These are phyloP conservation scores for Saraca asoca DNA, from an alignment of 331 rosid species.

Conservation along the genomic window DNA sequence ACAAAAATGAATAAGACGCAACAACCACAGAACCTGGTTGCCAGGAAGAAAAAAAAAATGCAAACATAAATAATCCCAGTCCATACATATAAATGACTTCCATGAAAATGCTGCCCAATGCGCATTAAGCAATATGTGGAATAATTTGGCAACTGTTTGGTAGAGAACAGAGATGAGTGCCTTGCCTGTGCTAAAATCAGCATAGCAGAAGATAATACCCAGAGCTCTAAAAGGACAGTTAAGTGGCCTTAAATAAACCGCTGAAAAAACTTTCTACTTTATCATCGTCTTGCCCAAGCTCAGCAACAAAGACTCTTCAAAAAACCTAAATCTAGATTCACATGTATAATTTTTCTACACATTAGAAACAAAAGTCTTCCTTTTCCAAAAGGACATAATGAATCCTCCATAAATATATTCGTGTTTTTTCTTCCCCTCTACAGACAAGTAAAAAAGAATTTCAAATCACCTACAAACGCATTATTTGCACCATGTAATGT, in stretches of 20 bases:
- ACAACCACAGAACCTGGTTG: too few relatives aligned
- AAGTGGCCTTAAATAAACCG: conserved; percentile 23
- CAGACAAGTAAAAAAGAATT: conserved; percentile 42
- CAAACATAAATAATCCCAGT: too few relatives aligned
- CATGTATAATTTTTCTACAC: conserved; percentile 35
- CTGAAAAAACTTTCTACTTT: conserved; percentile 17
- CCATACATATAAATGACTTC: too few relatives aligned
- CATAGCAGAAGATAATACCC: conserved; percentile 1
- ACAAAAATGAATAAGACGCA: too few relatives aligned
- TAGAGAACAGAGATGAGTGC: too few relatives aligned
- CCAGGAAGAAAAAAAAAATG: too few relatives aligned
- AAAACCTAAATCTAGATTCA: conserved; percentile 34
- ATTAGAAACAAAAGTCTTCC: neutral
- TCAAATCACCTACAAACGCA: conserved; percentile 48
- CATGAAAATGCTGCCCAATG: too few relatives aligned
- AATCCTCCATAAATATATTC: conserved; percentile 46
- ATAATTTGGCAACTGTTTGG: too few relatives aligned
- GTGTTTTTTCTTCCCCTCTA: conserved; percentile 36
- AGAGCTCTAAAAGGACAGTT: conserved; percentile 18
- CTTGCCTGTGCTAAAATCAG: conserved; percentile 20
- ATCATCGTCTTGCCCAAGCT: conserved; percentile 26
- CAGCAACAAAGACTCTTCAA: conserved; percentile 9
- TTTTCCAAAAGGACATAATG: conserved; percentile 29
- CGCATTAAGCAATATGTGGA: too few relatives aligned
- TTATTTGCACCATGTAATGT: conserved; percentile 62